Evolutionary conservation across 805 yeast species (phyloP).

Genomic region (Komagataella kurtzmanii): DNA sequence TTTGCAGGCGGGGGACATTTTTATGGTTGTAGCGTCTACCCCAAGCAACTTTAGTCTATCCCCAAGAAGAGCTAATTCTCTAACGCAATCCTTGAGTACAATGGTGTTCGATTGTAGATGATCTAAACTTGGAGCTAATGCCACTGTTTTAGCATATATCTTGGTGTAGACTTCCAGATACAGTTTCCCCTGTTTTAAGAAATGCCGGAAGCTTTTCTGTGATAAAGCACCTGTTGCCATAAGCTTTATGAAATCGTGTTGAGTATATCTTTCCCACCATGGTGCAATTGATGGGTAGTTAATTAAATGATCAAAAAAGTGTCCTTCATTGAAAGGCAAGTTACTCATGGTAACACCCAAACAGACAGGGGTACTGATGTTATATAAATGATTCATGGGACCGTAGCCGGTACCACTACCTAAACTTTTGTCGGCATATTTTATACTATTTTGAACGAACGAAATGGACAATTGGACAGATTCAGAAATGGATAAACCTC

Average conservation of each 20-base stretch:
- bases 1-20: conserved; percentile 41
- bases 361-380: conserved; percentile 11
- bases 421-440: conserved; percentile 23
- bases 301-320: conserved; percentile 34
- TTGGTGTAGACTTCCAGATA: conserved; percentile 58
- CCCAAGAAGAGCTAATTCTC: conserved; percentile 26
- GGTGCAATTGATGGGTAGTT: conserved; percentile 40
- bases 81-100: conserved; percentile 35
- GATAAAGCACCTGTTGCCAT: conserved; percentile 40
- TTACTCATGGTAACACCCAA: conserved; percentile 2
- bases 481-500: conserved; percentile 27
- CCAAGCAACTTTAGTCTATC: conserved; percentile 25
- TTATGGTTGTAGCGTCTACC: conserved; percentile 27
- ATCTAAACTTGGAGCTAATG: conserved; percentile 41
- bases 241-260: conserved; percentile 47
- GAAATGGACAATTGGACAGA: conserved; percentile 46
- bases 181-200: conserved; percentile 49
- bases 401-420: conserved; percentile 35
- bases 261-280: conserved; percentile 43
- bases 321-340: conserved; percentile 18
- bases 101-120: conserved; percentile 35
- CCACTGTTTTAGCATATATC: conserved; percentile 49
- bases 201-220: conserved; percentile 29
- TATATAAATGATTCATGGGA: conserved; percentile 58
- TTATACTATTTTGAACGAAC: conserved; percentile 56